A percentile compares a stretch with the other conserved stretches of the same genome.
phyloP scores from a whole-genome alignment of 2,329 filamentous ascomycete species.

The Madurella mycetomatis region DNA sequence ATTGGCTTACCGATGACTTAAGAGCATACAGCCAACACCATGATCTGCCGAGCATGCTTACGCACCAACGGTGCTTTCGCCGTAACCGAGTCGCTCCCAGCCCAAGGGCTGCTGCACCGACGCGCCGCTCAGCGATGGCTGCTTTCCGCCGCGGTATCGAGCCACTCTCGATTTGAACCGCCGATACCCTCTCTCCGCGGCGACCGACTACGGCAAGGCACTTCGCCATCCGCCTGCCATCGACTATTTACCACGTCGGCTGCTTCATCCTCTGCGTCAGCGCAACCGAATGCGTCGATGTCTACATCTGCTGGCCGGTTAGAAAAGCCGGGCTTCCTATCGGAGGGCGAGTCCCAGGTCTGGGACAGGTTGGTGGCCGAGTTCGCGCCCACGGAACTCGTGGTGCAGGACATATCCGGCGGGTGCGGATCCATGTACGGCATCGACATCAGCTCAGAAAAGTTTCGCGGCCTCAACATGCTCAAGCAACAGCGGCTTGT shows the following conservation, averaged over 20 bases:
- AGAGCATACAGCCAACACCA: constrained; percentile 5
- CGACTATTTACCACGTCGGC: constrained; percentile 13
- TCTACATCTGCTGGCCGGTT: constrained; percentile 22
- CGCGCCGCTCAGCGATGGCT: constrained; percentile 5
- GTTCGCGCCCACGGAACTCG: constrained; percentile 47
- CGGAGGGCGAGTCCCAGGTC: constrained; percentile 55
- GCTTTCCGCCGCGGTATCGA: constrained; percentile 8
- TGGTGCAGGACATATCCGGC: constrained; percentile 76
- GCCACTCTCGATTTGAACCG: neutral
- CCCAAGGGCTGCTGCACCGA: constrained; percentile 4
- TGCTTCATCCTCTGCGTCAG: constrained; percentile 24
- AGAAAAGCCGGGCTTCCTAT: constrained; percentile 47
- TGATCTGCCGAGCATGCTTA: constrained; percentile 26
- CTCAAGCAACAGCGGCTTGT: constrained; percentile 82
- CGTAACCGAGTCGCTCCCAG: constrained; percentile 1
- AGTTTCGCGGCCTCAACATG: constrained; percentile 66
- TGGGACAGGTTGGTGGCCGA: constrained; percentile 50
- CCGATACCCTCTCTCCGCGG: neutral
- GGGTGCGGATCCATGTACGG: constrained; percentile 87
- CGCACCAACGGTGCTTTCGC: constrained; percentile 16
- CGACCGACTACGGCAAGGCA: neutral
- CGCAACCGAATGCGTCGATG: constrained; percentile 14
- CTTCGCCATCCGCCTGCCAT: neutral
- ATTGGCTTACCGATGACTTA: neutral
- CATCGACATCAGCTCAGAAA: constrained; percentile 68